These are phyloP conservation scores for Mesostigma viride DNA, from an alignment of 139 green algal species.

Conservation along the genomic window DNA sequence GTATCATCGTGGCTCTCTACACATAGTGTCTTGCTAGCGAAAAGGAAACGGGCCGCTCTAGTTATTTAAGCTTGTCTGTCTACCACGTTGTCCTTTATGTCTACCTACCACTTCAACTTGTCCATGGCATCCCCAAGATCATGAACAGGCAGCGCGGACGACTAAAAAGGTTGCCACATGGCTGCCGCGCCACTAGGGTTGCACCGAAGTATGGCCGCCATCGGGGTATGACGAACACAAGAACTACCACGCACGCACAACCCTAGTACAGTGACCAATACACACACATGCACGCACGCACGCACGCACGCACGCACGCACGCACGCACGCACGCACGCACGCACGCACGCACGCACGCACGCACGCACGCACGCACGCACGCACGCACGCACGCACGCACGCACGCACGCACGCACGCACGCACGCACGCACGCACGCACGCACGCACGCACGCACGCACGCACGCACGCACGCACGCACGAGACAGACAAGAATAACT, in stretches of 20 bases:
- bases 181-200: too few species aligned
- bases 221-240: not conserved
- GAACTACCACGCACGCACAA: not conserved
- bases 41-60: too few species aligned
- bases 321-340: slow-evolving; percentile 1
- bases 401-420: slow-evolving; percentile 2
- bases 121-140: too few species aligned
- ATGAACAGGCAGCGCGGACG: too few species aligned
- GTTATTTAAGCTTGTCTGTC: too few species aligned
- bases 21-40: too few species aligned
- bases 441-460: not conserved
- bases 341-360: slow-evolving; percentile 1
- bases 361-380: slow-evolving; percentile 1
- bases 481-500: not conserved
- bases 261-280: not conserved
- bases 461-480: slow-evolving; percentile 4
- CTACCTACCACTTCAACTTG: too few species aligned
- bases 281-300: slow-evolving; percentile 5
- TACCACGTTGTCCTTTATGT: too few species aligned
- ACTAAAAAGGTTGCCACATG: too few species aligned
- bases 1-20: too few species aligned
- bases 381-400: not conserved
- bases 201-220: too few species aligned
- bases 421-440: not conserved
- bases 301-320: slow-evolving; percentile 10